Base-by-base conservation (phyloP, 805 yeast genomes). In the Teunomyces kruisii region DNA sequence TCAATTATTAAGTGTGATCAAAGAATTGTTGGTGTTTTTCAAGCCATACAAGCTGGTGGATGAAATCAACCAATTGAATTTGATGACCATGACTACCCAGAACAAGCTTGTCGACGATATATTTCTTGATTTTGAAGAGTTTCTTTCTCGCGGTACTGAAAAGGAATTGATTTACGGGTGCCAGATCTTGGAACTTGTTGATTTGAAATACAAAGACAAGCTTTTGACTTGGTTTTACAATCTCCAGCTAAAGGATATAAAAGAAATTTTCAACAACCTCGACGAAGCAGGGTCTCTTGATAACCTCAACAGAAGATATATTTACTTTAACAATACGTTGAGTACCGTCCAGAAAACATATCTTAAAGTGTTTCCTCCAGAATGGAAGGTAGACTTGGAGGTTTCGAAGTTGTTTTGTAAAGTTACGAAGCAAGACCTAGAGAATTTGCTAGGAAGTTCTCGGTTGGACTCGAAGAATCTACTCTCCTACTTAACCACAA, bases 281-380 rank as follows among this genome's bases (percentile, higher is more conserved):
- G 97, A 90, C 55, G 99, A 94, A 65, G 99, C 99, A 0, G 97
- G 97, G 1, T 85, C 95, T 4, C 68, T 94, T 48, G 99, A 94
- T 47, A 94, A 94, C 63, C 66, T 94, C 42, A 76, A 81, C 26
- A 72, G 97, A 53, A 72, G 99, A 40, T 94, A 81, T 61, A 78
- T 90, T 27, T 92, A 86, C 61, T 87, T 88, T 65, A 44, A 51
- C 17, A 83, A 86, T 52, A 76, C 88, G 1, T 66, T 92, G 47
- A 76, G 75, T 43, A 73, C 75, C 16, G 80, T 83, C 53, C 83
- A 81, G 47, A 61, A 79, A 1, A 74, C 73, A 27, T 80, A 77
- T 53, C 58, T 72, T 1, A 54, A 63, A 6, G 70, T 75, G 28
- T 94, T 94, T 65, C 94, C 95, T 0, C 59, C 70, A 2, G 67